Evolutionary conservation across 441 rosid species (phyloP), one percentile per base, ranked within the genome.

Genomic region (Gossypium gossypioides): DNA sequence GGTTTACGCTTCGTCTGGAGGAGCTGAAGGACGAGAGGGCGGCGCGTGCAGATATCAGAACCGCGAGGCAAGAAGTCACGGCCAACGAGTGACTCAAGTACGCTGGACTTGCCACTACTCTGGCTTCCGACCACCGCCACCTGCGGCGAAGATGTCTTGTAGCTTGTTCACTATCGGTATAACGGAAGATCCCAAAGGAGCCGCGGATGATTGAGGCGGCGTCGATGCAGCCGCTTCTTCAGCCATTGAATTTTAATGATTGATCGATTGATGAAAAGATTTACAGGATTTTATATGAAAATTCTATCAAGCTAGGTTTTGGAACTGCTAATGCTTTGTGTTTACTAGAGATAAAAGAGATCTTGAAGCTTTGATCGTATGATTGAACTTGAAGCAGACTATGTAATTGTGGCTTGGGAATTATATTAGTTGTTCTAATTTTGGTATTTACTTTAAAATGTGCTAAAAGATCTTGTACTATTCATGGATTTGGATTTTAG

Each of bases 111-210:
- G 13, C 96, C 92, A 72, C 92, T 88, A 80, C 91, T 88, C 83
- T 86, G 93, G 69, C 87, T 87, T 10, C 96, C 93, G 18, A 88
- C 88, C 52, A 86, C 92, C 18, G 93, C 92, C 71, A 88, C 89
- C 79, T 89, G 96, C 52, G 96, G 96, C 51, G 75, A 95, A 91
- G 66, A 95, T 95, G 79, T 95, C 97, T 61, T 92, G 98, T 2
- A 95, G 87, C 86, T 92, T 95, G 67, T 95, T 95, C 8, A 89
- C 97, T 42, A 92, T 82, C 37, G 99, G 99, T 24, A 95, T 92
- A 77, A 95, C 94, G 2, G 99, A 88, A 51, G 89, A 74, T 3
- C 91, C 93, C 21, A 88, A 80, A 24, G 91, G 89, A 64, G 91
- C 65, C 44, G 81, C 83, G 1, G 81, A 66, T n/a, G 79, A 3